Percentiles rank a stretch among this genome's conserved stretches.
Evolutionary conservation across 2,329 filamentous ascomycete species (phyloP).

Genomic region (Fusarium sp.): DNA sequence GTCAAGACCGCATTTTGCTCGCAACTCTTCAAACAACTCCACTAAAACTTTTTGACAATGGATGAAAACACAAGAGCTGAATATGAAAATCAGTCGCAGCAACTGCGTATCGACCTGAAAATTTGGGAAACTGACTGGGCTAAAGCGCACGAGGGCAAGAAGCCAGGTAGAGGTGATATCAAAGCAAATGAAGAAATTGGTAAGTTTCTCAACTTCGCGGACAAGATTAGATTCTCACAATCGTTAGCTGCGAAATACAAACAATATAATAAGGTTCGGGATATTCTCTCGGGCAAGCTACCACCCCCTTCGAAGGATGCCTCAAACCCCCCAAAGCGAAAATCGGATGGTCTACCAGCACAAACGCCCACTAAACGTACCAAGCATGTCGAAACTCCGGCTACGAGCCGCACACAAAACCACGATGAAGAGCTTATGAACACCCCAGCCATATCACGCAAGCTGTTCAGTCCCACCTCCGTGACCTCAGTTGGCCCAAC

Average conservation of each 20-base stretch:
- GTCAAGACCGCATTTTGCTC: neutral
- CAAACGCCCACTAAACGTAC: conserved; percentile 65
- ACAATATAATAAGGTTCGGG: conserved; percentile 75
- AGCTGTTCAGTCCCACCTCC: conserved; percentile 68
- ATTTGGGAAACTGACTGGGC: conserved; percentile 78
- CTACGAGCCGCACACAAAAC: conserved; percentile 49
- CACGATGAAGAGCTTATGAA: conserved; percentile 59
- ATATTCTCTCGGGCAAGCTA: conserved; percentile 67
- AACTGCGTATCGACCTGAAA: conserved; percentile 77
- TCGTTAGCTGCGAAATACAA: conserved; percentile 77
- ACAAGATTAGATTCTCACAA: neutral
- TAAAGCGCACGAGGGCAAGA: conserved; percentile 70
- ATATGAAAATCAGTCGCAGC: conserved; percentile 63
- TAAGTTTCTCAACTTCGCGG: conserved; percentile 53
- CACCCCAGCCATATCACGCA: conserved; percentile 68
- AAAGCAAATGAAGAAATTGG: conserved; percentile 78
- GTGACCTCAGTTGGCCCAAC: conserved; percentile 79
- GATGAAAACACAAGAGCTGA: conserved; percentile 57
- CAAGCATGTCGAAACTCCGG: conserved; percentile 61
- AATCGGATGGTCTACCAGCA: conserved; percentile 50
- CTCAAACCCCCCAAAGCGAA: conserved; percentile 56
- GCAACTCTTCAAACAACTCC: neutral
- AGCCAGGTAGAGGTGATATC: conserved; percentile 80
- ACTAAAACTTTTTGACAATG: conserved; percentile 52
- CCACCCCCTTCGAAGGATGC: conserved; percentile 55